These are phyloP conservation scores for Fusarium sp. DNA, from an alignment of 2,329 filamentous ascomycete genomes.

Conservation along the genomic window DNA sequence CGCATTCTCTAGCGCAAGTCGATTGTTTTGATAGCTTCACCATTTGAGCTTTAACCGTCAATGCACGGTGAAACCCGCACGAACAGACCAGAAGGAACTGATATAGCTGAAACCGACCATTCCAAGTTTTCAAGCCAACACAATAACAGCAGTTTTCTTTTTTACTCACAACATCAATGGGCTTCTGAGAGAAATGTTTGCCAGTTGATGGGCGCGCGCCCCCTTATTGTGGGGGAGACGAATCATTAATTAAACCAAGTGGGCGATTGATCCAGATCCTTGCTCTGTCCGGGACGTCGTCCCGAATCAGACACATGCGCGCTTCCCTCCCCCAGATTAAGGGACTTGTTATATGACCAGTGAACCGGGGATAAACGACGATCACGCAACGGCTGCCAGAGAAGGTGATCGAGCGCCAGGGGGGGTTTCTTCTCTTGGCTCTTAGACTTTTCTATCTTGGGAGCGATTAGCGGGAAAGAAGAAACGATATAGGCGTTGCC, in stretches of 20 bases:
- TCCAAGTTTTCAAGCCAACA: conserved; percentile 31
- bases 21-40: conserved; percentile 1
- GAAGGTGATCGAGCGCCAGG: conserved; percentile 12
- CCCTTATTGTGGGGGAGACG: conserved; percentile 41
- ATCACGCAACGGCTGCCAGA: conserved; percentile 24
- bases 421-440: background rate
- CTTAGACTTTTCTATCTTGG: conserved; percentile 3
- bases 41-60: background rate
- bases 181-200: background rate
- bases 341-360: conserved; percentile 10
- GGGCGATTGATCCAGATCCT: conserved; percentile 15
- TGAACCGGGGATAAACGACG: conserved; percentile 11
- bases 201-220: background rate
- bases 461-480: conserved; percentile 20
- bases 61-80: conserved; percentile 2
- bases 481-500: conserved; percentile 14
- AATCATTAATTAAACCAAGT: conserved; percentile 46
- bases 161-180: background rate
- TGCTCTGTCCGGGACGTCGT: background rate
- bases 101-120: conserved; percentile 36
- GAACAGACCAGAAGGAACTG: background rate
- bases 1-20: background rate
- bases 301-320: background rate
- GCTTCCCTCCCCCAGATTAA: conserved; percentile 29
- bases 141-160: background rate